Evolutionary conservation across 2,329 filamentous ascomycete genomes (phyloP).

Genomic region (Torrubiella hemipterigena): DNA sequence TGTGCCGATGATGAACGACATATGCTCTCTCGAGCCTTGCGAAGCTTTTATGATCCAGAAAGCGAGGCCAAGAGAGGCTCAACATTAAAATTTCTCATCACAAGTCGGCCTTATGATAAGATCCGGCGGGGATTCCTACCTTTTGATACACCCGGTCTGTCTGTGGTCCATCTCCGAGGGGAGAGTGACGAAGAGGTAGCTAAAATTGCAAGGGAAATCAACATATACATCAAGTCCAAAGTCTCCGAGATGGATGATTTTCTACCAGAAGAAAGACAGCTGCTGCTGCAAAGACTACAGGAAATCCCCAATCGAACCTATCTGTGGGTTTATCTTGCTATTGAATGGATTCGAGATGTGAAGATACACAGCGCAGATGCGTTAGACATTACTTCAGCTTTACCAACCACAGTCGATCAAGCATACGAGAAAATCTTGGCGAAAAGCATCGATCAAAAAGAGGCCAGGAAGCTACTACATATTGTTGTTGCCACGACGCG

Average conservation of each 20-base stretch:
- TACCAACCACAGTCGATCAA: constrained; percentile 12
- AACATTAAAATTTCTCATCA: constrained; percentile 23
- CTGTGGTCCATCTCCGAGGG: constrained; percentile 10
- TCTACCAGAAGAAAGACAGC: constrained; percentile 3
- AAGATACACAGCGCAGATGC: constrained; percentile 6
- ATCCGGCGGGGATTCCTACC: constrained; percentile 11
- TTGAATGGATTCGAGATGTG: constrained; percentile 8
- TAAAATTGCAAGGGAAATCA: constrained; percentile 11
- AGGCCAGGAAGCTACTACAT: constrained; percentile 10
- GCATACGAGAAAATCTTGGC: constrained; percentile 15
- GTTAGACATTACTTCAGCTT: constrained; percentile 3
- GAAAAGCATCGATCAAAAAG: constrained; percentile 6
- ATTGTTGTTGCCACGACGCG: constrained; percentile 13
- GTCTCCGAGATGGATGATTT: constrained; percentile 6
- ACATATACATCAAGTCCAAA: constrained; percentile 8
- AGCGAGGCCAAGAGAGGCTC: neutral
- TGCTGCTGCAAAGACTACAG: constrained; percentile 7
- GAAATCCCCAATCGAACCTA: constrained; percentile 12
- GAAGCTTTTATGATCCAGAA: constrained; percentile 11
- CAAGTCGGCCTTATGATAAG: constrained; percentile 16
- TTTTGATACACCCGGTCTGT: constrained; percentile 1
- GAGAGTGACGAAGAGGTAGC: constrained; percentile 8
- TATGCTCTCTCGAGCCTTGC: constrained; percentile 13
- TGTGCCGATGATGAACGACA: constrained; percentile 14
- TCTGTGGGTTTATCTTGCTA: constrained; percentile 14